Evolutionary conservation across 208 protist species (phyloP).

Genomic region (Jaenimonas drosophilae): DNA sequence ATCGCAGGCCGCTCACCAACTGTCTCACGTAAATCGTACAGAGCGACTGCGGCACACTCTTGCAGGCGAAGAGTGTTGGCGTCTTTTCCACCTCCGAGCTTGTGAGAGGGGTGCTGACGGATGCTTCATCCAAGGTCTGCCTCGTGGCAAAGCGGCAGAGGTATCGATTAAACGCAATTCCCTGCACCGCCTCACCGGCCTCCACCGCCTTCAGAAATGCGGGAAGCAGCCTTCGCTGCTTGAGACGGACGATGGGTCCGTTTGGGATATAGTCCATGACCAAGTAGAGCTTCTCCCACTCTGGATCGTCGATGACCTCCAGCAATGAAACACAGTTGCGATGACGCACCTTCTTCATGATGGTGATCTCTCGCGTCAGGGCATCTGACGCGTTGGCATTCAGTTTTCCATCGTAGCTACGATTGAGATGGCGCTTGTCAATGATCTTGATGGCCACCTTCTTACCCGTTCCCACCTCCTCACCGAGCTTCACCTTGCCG

Average conservation of each 20-base stretch:
- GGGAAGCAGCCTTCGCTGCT: slow-evolving; percentile 15
- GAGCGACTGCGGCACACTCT: slow-evolving; percentile 21
- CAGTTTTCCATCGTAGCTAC: too few species aligned
- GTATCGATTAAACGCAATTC: slow-evolving; percentile 17
- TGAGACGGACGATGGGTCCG: slow-evolving; percentile 51
- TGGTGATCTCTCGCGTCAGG: slow-evolving; percentile 67
- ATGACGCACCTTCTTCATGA: slow-evolving; percentile 95
- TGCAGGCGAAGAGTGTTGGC: slow-evolving; percentile 26
- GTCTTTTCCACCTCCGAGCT: slow-evolving; percentile 15
- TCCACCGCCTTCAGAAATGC: slow-evolving; percentile 18
- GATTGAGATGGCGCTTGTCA: slow-evolving; percentile 56
- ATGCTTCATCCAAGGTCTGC: slow-evolving; percentile 3
- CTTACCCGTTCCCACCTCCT: slow-evolving; percentile 23
- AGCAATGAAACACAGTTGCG: slow-evolving; percentile 90
- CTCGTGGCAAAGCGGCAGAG: slow-evolving; percentile 28
- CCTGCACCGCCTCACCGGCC: slow-evolving; percentile 13
- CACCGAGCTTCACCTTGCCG: slow-evolving; percentile 60
- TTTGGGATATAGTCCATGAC: slow-evolving; percentile 90
- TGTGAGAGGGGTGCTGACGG: slow-evolving; percentile 10
- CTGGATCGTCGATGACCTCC: slow-evolving; percentile 94
- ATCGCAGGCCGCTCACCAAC: slow-evolving; percentile 59
- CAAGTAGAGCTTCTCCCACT: slow-evolving; percentile 80
- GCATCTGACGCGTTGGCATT: too few species aligned
- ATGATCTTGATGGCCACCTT: slow-evolving; percentile 81
- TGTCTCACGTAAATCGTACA: slow-evolving; percentile 55